Evolutionary conservation across 305 asterid species (phyloP), one percentile per base, ranked within the genome.

Genomic region (Fraxinus sp.): DNA sequence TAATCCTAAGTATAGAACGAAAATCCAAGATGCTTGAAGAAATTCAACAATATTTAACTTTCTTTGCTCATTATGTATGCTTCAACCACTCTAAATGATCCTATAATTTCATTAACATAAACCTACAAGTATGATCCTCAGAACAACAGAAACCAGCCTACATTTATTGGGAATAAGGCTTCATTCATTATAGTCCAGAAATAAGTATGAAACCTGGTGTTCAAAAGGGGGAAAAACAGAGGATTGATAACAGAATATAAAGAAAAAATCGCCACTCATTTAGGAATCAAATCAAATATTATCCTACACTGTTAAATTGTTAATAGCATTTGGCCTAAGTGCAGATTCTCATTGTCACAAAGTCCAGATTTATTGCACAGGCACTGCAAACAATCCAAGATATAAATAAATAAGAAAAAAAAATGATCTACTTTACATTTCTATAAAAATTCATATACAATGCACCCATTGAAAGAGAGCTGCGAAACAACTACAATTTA

Each of bases 361-460:
- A 46, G 74, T 7, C 11, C n/a, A 68, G 11, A 26, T 76, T 26
- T 76, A 8, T 24, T 44, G 79, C 18, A 44, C 52, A 26, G 28
- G 30, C 30, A 28, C 30, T 70, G 22, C 74, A 41, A 78, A n/a
- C 9, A 9, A 57, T 20, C 82, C 46, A 39, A 66, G 55, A 46
- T 13, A 68, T 77, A 79, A 37, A 71, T 62, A 41, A 22, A 49
- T 49, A 49, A 49, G 81, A 28, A 28, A 79, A 55, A 77, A 55
- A 16, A 46, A 11, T 8, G 18, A 68, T 22, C 14, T 22, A 10
- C 7, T 24, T 68, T 26, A 24, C 7, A 68, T 68, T 33, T 68
- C 74, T 28, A 68, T 28, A 68, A 10, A 62, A 62, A 62, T 26
- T 28, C 37, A 11, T 30, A 28, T 30, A 68, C 11, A 68, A 26